Base-by-base conservation (phyloP, 2,329 filamentous ascomycete genomes). In the Xylariomycetidae sp. region DNA sequence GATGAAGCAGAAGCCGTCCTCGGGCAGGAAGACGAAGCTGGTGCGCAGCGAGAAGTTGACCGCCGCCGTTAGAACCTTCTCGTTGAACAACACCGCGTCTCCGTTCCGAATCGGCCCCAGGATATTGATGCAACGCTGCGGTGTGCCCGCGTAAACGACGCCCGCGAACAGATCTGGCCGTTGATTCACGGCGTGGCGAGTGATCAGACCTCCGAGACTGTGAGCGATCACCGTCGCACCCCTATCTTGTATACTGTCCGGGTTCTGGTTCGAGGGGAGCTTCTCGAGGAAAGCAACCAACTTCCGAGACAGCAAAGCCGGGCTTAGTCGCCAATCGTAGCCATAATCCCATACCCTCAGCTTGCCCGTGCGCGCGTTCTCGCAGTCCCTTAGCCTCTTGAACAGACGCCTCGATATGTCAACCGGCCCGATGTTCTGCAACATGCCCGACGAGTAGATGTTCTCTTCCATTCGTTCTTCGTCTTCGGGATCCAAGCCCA, bases 41-140 rank as follows among this genome's bases (percentile, higher is more conserved):
- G 88, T 94, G 6, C 90, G 76, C 31, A 96, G 79, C 0, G 84
- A 88, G 51, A 96, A 95, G 60, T 94, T 94, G 47, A 95, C 89
- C 53, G 92, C 85, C 0, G 90, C 88, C 1, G 88, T 95, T 12
- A 96, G 70, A 1, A 95, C 82, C 44, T 86, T 85, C 40, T 88
- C 88, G 50, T 89, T 94, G 38, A 95, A 70, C 1, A 95, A 70
- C 1, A 95, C 88, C 13, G 89, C 85, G 53, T 96, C 89, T n/a
- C 89, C 89, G 48, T 94, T 90, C 22, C 89, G 79, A 10, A 96
- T 59, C 1, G 89, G 89, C 0, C 90, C 90, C 4, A 95, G 71
- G 32, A 95, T 17, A 54, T 95, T 95, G 54, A 95, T 78, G 54
- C 88, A 95, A 34, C 83, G 76, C 46, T 90, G 82, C 1, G 89